Percentiles rank a stretch among this genome's conserved stretches.
Conservation (phyloP, 257 asterid species). For the Agastache rugosa region DNA sequence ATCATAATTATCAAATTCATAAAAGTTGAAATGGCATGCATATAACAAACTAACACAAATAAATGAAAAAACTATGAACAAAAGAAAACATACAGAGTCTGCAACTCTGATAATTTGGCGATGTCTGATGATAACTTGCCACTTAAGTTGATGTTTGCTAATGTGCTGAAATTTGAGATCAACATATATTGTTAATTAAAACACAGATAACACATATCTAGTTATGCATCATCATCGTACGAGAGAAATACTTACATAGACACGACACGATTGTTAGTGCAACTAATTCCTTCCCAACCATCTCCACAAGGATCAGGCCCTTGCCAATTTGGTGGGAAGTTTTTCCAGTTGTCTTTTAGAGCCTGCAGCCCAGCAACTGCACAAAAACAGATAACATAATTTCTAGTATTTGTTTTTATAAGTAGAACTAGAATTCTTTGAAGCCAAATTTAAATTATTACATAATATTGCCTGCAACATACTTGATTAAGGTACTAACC, state of each 20-base stretch:
- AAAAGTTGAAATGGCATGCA: too few relatives aligned
- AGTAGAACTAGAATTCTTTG: background rate
- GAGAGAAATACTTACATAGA: slow-evolving; percentile 58
- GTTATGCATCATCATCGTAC: background rate
- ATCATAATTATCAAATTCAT: too few relatives aligned
- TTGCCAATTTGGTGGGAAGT: slow-evolving; percentile 75
- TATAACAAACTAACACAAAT: background rate
- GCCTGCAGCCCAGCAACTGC: slow-evolving; percentile 63
- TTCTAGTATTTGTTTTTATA: background rate
- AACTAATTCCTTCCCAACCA: slow-evolving; percentile 72
- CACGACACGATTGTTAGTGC: slow-evolving; percentile 54
- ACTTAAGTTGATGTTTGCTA: slow-evolving; percentile 57
- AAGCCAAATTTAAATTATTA: background rate
- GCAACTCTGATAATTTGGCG: slow-evolving; percentile 63
- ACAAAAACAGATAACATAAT: slow-evolving; percentile 20
- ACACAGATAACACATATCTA: background rate
- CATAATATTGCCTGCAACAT: too few relatives aligned
- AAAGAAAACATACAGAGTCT: slow-evolving; percentile 61
- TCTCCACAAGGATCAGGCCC: slow-evolving; percentile 78
- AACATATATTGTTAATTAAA: background rate
- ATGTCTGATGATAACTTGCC: slow-evolving; percentile 80
- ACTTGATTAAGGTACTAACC: background rate
- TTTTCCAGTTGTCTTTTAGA: slow-evolving; percentile 56
- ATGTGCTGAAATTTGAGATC: slow-evolving; percentile 58
- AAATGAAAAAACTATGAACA: background rate